Evolutionary conservation across 306 rosid species (phyloP).

Genomic region (Casuarina equisetifolia): DNA sequence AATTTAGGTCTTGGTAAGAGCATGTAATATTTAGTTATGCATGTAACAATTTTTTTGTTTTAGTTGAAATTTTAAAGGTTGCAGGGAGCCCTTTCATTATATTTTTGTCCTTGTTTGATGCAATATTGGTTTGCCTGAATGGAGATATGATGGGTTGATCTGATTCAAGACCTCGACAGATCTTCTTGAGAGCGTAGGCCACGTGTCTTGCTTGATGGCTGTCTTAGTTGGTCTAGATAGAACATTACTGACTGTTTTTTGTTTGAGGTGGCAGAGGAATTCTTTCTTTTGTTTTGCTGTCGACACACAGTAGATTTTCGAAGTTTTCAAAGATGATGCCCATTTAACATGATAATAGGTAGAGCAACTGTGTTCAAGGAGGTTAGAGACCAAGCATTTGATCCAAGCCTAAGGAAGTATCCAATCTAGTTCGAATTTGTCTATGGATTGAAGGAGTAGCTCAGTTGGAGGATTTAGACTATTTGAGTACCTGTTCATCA

Average conservation of each 20-base stretch:
- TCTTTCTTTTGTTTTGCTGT: neutral
- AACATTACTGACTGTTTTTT: neutral
- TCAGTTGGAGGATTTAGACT: neutral
- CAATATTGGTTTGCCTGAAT: constrained; percentile 2
- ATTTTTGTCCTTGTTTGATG: neutral
- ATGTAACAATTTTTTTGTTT: neutral
- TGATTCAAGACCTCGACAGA: neutral
- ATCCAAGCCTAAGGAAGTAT: neutral
- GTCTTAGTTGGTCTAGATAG: neutral
- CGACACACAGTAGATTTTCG: neutral
- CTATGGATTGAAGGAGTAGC: neutral
- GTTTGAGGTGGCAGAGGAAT: neutral
- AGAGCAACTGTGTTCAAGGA: neutral
- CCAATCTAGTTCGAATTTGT: neutral
- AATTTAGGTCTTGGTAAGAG: neutral
- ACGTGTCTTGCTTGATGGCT: neutral
- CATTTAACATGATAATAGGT: neutral
- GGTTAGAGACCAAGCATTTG: neutral
- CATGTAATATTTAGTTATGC: neutral
- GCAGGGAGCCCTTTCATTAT: neutral
- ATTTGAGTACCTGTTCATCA: neutral
- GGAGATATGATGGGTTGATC: neutral
- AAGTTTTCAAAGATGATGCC: too few relatives aligned
- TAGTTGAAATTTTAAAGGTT: neutral
- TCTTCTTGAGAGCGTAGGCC: neutral